A percentile compares a stretch with the other conserved stretches of the same genome.
Evolutionary conservation across 108 stramenopile species (phyloP).

Genomic region (Mayamaea pseudoterrestris): DNA sequence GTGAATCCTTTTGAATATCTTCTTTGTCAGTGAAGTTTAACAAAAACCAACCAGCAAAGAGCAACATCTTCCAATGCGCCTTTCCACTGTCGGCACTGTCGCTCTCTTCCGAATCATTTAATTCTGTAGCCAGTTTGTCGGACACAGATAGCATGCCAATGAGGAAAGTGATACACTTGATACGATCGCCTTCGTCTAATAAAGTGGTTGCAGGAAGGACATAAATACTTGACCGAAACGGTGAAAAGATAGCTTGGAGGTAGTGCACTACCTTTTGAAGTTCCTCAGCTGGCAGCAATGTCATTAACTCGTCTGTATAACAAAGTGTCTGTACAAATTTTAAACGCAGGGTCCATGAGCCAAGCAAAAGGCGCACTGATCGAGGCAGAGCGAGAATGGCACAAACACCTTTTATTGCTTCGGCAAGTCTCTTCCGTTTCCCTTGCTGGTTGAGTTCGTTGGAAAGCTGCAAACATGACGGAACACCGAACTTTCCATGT

Average conservation of each 20-base stretch:
- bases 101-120: constrained; percentile 13
- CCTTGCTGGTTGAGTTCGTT: constrained; percentile 52
- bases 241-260: constrained; percentile 57
- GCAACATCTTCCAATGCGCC: constrained; percentile 75
- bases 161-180: constrained; percentile 37
- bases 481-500: constrained; percentile 56
- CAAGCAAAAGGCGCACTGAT: constrained; percentile 43
- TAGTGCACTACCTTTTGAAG: constrained; percentile 77
- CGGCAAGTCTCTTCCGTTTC: constrained; percentile 64
- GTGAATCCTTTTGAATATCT: constrained; percentile 22
- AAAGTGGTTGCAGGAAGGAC: constrained; percentile 36
- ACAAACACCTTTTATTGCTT: constrained; percentile 76
- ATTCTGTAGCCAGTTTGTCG: constrained; percentile 26
- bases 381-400: constrained; percentile 46
- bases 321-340: constrained; percentile 53
- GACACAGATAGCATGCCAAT: too few species aligned
- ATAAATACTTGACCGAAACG: constrained; percentile 51
- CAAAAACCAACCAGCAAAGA: constrained; percentile 71
- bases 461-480: constrained; percentile 44
- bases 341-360: constrained; percentile 30
- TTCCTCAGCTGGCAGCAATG: constrained; percentile 70
- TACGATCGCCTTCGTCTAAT: constrained; percentile 33
- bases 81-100: constrained; percentile 23
- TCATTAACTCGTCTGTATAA: constrained; percentile 49
- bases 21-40: constrained; percentile 44